phyloP scores from a whole-genome alignment of 768 basidiomycete genomes.

The Psilocybe tampanensis region DNA sequence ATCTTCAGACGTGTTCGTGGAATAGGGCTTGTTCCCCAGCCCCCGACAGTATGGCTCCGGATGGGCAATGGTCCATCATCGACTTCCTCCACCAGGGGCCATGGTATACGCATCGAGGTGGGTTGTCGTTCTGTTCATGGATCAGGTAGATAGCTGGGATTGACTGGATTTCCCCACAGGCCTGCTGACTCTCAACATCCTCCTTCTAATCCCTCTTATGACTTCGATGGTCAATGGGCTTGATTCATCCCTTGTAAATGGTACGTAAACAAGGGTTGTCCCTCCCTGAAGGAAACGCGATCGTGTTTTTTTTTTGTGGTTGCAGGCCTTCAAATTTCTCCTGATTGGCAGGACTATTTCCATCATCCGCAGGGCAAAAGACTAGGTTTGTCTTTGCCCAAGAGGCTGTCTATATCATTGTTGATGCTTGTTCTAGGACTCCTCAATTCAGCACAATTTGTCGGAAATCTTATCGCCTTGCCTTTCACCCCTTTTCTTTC shows the following conservation, averaged over 20 bases:
- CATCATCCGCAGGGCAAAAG: conserved; percentile 49
- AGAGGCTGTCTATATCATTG: not conserved
- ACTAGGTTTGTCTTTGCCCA: conserved; percentile 38
- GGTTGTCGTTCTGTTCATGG: conserved; percentile 8
- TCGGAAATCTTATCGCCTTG: conserved; percentile 59
- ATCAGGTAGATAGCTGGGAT: not conserved
- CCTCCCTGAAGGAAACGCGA: not conserved
- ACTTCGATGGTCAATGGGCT: conserved; percentile 69
- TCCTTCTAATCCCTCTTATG: conserved; percentile 59
- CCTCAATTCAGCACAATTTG: conserved; percentile 64
- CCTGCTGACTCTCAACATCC: conserved; percentile 59
- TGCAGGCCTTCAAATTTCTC: conserved; percentile 66
- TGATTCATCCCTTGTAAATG: conserved; percentile 65
- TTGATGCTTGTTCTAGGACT: conserved; percentile 41
- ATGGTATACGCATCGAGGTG: conserved; percentile 66
- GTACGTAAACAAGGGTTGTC: conserved; percentile 18
- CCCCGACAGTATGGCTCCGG: conserved; percentile 4
- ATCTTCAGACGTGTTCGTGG: not conserved
- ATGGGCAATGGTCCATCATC: conserved; percentile 11
- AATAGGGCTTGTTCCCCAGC: not conserved
- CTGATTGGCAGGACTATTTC: conserved; percentile 62
- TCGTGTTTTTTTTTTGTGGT: not conserved
- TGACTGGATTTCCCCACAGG: conserved; percentile 34
- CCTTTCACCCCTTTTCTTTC: conserved; percentile 63
- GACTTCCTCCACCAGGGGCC: conserved; percentile 59